These are phyloP conservation scores for Syncephalastrum contaminatum DNA, from an alignment of 371 early-diverging fungal species.

Conservation along the genomic window DNA sequence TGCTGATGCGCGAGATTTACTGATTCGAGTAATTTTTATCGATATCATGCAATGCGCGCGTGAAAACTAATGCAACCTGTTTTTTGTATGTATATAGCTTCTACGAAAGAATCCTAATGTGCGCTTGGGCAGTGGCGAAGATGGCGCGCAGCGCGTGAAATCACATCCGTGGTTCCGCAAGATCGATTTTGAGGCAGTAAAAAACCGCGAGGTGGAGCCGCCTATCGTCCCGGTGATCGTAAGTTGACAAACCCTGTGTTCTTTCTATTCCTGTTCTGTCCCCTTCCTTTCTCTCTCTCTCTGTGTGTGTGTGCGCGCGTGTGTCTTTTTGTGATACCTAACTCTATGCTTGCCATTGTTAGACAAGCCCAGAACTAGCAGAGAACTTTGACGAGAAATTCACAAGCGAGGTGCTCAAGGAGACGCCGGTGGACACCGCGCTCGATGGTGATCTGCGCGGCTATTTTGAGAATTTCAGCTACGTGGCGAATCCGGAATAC, in stretches of 20 bases:
- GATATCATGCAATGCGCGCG: background rate
- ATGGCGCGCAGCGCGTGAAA: conserved; percentile 79
- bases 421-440: conserved; percentile 32
- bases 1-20: conserved; percentile 63
- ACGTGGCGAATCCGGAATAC: conserved; percentile 32
- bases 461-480: conserved; percentile 46
- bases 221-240: conserved; percentile 76
- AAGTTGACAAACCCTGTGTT: conserved; percentile 12
- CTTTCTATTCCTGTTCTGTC: background rate
- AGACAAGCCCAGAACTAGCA: conserved; percentile 47
- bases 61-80: conserved; percentile 1
- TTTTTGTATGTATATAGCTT: conserved; percentile 35
- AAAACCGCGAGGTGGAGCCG: conserved; percentile 64
- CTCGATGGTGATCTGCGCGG: conserved; percentile 35
- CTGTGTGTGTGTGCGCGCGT: background rate
- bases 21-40: conserved; percentile 32
- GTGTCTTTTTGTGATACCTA: background rate
- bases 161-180: conserved; percentile 86
- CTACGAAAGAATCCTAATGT: conserved; percentile 69
- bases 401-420: conserved; percentile 38
- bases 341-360: conserved; percentile 1
- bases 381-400: conserved; percentile 53
- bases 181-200: conserved; percentile 77
- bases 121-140: conserved; percentile 66
- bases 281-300: background rate